Percentiles rank a stretch among this genome's conserved stretches.
Evolutionary conservation across 257 asterid genomes (phyloP).

Genomic region (Lavandula angustifolia): DNA sequence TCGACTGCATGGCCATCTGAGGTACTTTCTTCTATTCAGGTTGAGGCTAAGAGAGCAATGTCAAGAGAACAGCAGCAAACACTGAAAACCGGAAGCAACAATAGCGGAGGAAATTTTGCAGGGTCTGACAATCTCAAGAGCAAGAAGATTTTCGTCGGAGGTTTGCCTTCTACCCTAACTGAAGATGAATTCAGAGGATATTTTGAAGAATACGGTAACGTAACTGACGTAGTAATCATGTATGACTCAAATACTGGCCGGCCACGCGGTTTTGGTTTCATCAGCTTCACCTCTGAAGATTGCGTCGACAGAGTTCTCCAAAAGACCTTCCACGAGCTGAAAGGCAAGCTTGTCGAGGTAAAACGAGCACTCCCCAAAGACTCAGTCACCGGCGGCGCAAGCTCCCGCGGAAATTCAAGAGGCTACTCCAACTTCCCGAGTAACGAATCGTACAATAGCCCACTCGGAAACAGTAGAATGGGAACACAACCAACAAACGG

Average conservation of each 20-base stretch:
- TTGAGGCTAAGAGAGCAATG: conserved; percentile 41
- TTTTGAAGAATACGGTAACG: conserved; percentile 37
- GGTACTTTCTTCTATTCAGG: conserved; percentile 4
- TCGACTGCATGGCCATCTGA: conserved; percentile 6
- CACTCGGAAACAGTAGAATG: conserved; percentile 24
- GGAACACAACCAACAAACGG: conserved; percentile 18
- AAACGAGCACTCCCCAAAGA: conserved; percentile 51
- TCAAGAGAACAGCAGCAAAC: conserved; percentile 40
- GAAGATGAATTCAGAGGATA: conserved; percentile 41
- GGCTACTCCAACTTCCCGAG: conserved; percentile 32
- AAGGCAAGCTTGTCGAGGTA: conserved; percentile 46
- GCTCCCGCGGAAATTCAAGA: conserved; percentile 30
- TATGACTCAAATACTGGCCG: conserved; percentile 42
- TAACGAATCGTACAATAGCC: conserved; percentile 20
- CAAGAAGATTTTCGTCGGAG: conserved; percentile 52
- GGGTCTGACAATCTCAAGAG: conserved; percentile 36
- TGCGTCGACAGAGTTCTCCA: conserved; percentile 43
- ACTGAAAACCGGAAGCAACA: conserved; percentile 31
- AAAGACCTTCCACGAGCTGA: conserved; percentile 45
- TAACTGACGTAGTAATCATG: conserved; percentile 48
- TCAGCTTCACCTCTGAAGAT: conserved; percentile 48
- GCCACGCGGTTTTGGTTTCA: conserved; percentile 55
- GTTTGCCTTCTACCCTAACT: conserved; percentile 44
- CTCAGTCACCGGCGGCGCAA: conserved; percentile 33
- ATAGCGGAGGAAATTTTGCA: conserved; percentile 23